Conservation (phyloP, 805 yeast genomes). For the Martiniozyma abietophila region DNA sequence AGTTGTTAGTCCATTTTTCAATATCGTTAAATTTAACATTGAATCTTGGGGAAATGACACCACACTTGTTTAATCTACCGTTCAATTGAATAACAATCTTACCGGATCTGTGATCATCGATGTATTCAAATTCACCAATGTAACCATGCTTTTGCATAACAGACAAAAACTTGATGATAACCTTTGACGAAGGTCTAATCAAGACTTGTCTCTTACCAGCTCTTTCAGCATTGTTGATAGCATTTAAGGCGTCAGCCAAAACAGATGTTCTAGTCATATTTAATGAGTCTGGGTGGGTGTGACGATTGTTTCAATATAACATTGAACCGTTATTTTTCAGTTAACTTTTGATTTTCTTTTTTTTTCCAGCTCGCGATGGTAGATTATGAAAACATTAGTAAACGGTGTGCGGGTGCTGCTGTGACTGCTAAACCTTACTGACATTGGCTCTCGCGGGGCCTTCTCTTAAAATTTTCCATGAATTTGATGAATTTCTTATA, state of each 20-base stretch:
- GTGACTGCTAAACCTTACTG: too few relatives aligned
- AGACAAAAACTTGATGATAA: slow-evolving; percentile 90
- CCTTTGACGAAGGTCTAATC: slow-evolving; percentile 98
- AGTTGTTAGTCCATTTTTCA: slow-evolving; percentile 98
- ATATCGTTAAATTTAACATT: slow-evolving; percentile 92
- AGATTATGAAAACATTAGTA: neutral
- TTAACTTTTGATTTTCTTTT: too few relatives aligned
- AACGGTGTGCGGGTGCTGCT: slow-evolving; percentile 3
- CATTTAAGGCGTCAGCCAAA: slow-evolving; percentile 97
- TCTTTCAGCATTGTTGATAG: slow-evolving; percentile 98
- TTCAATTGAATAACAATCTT: slow-evolving; percentile 93
- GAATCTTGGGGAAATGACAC: slow-evolving; percentile 98
- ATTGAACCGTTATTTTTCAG: too few relatives aligned
- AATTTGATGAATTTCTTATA: too few relatives aligned
- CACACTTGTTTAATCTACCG: slow-evolving; percentile 99
- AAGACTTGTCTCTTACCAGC: slow-evolving; percentile 98
- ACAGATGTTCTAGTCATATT: slow-evolving; percentile 97
- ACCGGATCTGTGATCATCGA: slow-evolving; percentile 99
- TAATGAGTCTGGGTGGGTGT: too few relatives aligned
- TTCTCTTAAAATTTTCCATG: too few relatives aligned
- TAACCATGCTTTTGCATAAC: slow-evolving; percentile 98
- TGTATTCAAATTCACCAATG: slow-evolving; percentile 98
- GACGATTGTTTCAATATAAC: too few relatives aligned
- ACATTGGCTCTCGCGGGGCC: too few relatives aligned
- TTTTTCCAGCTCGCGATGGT: too few relatives aligned